Conservation (phyloP, 2,329 filamentous ascomycete species). For the Chaetothyriales sp. region DNA sequence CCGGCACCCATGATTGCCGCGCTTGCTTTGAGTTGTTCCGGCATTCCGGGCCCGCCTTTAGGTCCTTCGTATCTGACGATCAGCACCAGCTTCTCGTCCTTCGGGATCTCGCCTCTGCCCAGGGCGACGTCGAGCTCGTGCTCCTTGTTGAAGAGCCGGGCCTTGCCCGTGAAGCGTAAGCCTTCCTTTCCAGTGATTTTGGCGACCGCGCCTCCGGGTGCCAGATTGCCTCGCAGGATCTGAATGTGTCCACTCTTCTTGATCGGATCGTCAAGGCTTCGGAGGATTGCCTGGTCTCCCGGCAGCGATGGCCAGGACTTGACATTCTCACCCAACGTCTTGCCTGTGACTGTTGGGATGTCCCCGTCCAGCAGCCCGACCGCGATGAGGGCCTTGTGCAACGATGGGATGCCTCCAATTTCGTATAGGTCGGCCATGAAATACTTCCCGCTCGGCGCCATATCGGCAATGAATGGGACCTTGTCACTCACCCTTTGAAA, state of each 20-base stretch:
- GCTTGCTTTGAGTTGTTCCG: conserved; percentile 76
- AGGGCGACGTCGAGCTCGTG: conserved; percentile 61
- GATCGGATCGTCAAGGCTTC: conserved; percentile 65
- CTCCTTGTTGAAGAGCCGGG: conserved; percentile 77
- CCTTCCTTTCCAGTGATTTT: conserved; percentile 97
- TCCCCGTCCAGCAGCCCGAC: conserved; percentile 59
- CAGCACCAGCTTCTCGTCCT: conserved; percentile 69
- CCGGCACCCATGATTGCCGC: conserved; percentile 88
- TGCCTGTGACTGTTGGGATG: conserved; percentile 70
- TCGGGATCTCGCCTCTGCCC: conserved; percentile 52
- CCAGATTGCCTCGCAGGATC: conserved; percentile 73
- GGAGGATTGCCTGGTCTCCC: conserved; percentile 68
- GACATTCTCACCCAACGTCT: conserved; percentile 70
- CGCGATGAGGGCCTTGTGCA: conserved; percentile 72
- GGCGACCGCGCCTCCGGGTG: conserved; percentile 75
- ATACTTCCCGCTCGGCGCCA: conserved; percentile 70
- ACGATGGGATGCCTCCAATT: conserved; percentile 69
- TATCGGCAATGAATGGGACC: conserved; percentile 72
- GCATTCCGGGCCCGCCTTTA: conserved; percentile 89
- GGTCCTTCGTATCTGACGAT: conserved; percentile 90
- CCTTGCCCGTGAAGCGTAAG: conserved; percentile 62
- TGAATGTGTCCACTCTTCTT: conserved; percentile 77
- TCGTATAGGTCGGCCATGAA: conserved; percentile 79
- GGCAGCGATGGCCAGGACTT: conserved; percentile 60
- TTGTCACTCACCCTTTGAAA: conserved; percentile 67